Evolutionary conservation across 2,329 filamentous ascomycete genomes (phyloP).

Genomic region (Annulohypoxylon truncatum): DNA sequence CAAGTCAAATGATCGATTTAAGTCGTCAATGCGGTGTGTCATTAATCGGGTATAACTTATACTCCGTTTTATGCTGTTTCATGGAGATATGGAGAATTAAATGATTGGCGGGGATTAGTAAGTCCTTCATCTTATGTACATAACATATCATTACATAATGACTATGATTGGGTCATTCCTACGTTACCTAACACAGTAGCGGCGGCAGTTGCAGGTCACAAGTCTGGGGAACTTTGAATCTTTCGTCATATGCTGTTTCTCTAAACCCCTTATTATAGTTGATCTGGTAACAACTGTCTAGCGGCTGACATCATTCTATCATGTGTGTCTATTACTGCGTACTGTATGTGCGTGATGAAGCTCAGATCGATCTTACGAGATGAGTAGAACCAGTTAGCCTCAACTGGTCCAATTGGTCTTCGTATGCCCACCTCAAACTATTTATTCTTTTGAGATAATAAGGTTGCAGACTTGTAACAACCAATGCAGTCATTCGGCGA

Average conservation of each 20-base stretch:
- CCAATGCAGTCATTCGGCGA: constrained; percentile 29
- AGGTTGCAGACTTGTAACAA: constrained; percentile 17
- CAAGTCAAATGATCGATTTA: constrained; percentile 27
- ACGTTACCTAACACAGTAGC: too few species aligned
- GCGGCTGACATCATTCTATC: constrained; percentile 34
- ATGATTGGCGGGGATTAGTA: constrained; percentile 14
- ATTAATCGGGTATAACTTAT: constrained; percentile 5
- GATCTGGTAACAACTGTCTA: constrained; percentile 15
- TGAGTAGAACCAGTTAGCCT: not conserved
- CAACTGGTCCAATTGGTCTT: not conserved
- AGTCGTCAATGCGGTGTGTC: constrained; percentile 16
- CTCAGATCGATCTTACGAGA: constrained; percentile 18
- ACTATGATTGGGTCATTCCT: not conserved
- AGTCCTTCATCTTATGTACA: constrained; percentile 5
- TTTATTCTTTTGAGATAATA: not conserved
- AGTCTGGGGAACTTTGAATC: constrained; percentile 16
- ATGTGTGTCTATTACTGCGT: constrained; percentile 15
- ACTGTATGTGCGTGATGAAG: constrained; percentile 23
- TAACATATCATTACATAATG: not conserved
- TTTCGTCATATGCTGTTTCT: constrained; percentile 32
- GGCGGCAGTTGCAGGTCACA: constrained; percentile 28
- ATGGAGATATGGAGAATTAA: not conserved
- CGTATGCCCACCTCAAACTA: not conserved
- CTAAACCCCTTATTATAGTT: constrained; percentile 14
- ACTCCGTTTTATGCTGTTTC: constrained; percentile 6